These are phyloP conservation scores for Parastagonospora avenae DNA, from an alignment of 2,329 filamentous ascomycete genomes.

Conservation along the genomic window DNA sequence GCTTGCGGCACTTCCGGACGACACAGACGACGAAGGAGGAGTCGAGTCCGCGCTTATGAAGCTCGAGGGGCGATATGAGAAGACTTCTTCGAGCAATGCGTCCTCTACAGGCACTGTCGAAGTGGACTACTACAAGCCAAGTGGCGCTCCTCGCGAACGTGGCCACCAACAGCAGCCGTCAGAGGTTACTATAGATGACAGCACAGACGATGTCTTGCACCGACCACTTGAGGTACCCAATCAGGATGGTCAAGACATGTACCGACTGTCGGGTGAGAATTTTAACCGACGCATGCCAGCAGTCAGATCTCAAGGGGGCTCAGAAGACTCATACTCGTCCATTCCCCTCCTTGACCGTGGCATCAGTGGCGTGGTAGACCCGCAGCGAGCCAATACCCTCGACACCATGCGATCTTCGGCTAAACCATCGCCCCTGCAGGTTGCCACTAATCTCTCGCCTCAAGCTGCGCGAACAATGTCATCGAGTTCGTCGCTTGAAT, in stretches of 20 bases:
- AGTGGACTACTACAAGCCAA: constrained; percentile 30
- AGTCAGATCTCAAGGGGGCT: constrained; percentile 57
- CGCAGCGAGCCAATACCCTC: constrained; percentile 35
- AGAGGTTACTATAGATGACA: constrained; percentile 22
- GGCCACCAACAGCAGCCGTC: constrained; percentile 24
- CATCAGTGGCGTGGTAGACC: constrained; percentile 34
- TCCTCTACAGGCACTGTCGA: constrained; percentile 23
- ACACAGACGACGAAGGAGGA: constrained; percentile 75
- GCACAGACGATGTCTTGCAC: constrained; percentile 33
- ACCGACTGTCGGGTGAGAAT: constrained; percentile 38
- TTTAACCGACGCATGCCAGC: constrained; percentile 32
- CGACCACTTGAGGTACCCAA: constrained; percentile 32
- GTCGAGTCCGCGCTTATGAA: constrained; percentile 93
- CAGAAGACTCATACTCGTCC: constrained; percentile 76
- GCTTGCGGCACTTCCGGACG: constrained; percentile 86
- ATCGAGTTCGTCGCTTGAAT: constrained; percentile 56
- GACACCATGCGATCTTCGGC: constrained; percentile 57
- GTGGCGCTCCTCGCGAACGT: constrained; percentile 19
- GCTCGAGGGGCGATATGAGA: constrained; percentile 83
- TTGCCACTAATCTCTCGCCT: constrained; percentile 16
- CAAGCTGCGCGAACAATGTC: constrained; percentile 36
- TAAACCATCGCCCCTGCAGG: constrained; percentile 39
- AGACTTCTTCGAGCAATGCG: constrained; percentile 40
- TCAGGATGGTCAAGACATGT: constrained; percentile 37
- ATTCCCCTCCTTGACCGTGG: constrained; percentile 77